These are phyloP conservation scores for Ceratocystis diversiconidia DNA, from an alignment of 2,329 filamentous ascomycete species.

Conservation along the genomic window DNA sequence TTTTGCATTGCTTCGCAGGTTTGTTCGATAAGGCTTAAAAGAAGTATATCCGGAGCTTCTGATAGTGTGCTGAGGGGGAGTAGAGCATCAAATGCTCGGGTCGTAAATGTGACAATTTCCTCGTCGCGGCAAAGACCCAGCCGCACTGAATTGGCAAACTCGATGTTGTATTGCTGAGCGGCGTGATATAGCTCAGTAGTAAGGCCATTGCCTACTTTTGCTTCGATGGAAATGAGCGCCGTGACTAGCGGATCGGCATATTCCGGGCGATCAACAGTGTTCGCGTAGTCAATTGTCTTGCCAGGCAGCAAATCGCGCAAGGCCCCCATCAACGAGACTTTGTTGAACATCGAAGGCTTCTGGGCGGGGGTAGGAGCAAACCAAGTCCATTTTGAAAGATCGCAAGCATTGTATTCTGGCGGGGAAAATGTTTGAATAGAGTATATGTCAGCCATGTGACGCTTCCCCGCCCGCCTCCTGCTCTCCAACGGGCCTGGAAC, in stretches of 20 bases:
- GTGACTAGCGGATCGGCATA: conserved; percentile 11
- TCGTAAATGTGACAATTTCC: conserved; percentile 14
- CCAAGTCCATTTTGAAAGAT: conserved; percentile 39
- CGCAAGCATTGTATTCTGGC: conserved; percentile 26
- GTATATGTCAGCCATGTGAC: conserved; percentile 38
- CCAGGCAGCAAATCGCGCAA: neutral
- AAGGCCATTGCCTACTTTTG: neutral
- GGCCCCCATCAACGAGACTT: neutral
- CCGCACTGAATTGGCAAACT: conserved; percentile 10
- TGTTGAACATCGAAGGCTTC: neutral
- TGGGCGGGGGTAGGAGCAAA: conserved; percentile 29
- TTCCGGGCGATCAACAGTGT: conserved; percentile 7
- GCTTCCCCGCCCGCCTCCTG: conserved; percentile 37
- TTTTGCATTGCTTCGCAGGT: conserved; percentile 10
- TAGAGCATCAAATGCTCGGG: conserved; percentile 9
- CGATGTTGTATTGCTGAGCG: conserved; percentile 8
- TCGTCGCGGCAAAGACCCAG: conserved; percentile 14
- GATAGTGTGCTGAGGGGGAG: neutral
- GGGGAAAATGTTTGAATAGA: conserved; percentile 28
- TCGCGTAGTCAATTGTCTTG: conserved; percentile 5
- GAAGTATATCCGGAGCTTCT: conserved; percentile 2
- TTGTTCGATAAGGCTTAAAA: conserved; percentile 9
- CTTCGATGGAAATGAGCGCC: conserved; percentile 4
- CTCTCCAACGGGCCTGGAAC: conserved; percentile 42
- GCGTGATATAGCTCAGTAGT: conserved; percentile 6